Conservation (phyloP, 257 asterid genomes). For the Nicotiana paniculata region DNA sequence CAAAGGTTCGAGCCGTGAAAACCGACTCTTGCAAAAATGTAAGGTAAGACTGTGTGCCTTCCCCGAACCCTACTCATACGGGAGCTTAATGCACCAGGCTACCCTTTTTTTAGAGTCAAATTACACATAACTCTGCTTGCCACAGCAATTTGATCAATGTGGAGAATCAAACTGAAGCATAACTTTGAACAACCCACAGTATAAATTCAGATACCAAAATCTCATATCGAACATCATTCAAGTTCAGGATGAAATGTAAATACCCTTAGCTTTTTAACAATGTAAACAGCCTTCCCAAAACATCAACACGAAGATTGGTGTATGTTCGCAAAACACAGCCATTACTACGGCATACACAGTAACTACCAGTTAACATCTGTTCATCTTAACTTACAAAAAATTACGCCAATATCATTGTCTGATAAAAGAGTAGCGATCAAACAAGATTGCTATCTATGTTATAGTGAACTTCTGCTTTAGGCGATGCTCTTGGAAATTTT, state of each 20-base stretch:
- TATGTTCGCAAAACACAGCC: not conserved
- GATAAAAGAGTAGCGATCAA: not conserved
- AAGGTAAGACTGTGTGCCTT: too few relatives aligned
- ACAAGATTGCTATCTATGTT: not conserved
- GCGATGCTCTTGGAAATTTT: not conserved
- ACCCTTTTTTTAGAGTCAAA: too few relatives aligned
- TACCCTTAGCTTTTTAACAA: too few relatives aligned
- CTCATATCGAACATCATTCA: not conserved
- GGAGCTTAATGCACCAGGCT: too few relatives aligned
- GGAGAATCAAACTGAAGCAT: too few relatives aligned
- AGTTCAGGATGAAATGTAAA: not conserved
- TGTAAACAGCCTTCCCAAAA: too few relatives aligned
- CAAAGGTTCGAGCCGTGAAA: too few relatives aligned
- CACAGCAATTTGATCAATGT: too few relatives aligned
- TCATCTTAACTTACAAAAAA: not conserved
- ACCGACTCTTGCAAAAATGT: too few relatives aligned
- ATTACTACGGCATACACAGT: not conserved
- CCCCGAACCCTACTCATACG: too few relatives aligned
- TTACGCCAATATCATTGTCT: not conserved
- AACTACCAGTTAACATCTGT: not conserved
- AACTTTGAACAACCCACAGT: too few relatives aligned
- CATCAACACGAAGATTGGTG: not conserved
- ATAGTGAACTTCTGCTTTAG: not conserved
- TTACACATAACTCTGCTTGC: too few relatives aligned
- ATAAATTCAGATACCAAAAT: not conserved